A percentile compares a stretch with the other conserved stretches of the same genome.
Evolutionary conservation across 768 basidiomycete genomes (phyloP).

Genomic region (Lactarius evosmus): DNA sequence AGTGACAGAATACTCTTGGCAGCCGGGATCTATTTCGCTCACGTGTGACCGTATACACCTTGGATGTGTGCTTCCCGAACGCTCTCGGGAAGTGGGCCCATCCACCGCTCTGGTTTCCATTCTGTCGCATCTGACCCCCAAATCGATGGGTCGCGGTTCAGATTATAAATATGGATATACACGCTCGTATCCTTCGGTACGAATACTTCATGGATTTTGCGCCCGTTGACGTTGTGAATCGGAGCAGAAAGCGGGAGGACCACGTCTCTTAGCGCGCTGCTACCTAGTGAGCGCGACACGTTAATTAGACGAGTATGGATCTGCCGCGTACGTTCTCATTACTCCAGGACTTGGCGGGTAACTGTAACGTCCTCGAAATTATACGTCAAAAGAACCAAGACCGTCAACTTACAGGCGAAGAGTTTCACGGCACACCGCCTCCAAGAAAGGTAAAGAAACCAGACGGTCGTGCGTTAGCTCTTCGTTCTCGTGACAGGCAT

Average conservation of each 20-base stretch:
- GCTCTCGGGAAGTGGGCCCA: background rate
- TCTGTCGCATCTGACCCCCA: background rate
- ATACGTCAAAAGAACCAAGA: background rate
- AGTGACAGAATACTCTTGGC: background rate
- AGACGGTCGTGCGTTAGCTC: background rate
- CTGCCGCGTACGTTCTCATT: conserved; percentile 1
- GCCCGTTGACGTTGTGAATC: background rate
- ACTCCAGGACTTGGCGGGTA: background rate
- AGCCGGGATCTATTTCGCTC: background rate
- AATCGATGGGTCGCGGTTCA: background rate
- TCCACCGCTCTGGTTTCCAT: background rate
- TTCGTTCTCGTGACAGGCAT: background rate
- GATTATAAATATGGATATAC: background rate
- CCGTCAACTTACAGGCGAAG: background rate
- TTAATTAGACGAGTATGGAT: background rate
- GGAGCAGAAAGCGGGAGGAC: background rate
- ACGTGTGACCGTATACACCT: background rate
- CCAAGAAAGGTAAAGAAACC: conserved; percentile 8
- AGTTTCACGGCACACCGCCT: conserved; percentile 13
- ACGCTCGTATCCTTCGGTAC: background rate
- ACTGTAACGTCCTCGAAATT: background rate
- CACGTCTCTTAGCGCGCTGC: background rate
- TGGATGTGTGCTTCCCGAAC: background rate
- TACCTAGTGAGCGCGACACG: background rate
- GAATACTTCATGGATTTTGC: background rate